Percentiles rank a stretch among this genome's conserved stretches.
Conservation (phyloP, 352 stramenopile species). For the Globisporangium nodosum region DNA sequence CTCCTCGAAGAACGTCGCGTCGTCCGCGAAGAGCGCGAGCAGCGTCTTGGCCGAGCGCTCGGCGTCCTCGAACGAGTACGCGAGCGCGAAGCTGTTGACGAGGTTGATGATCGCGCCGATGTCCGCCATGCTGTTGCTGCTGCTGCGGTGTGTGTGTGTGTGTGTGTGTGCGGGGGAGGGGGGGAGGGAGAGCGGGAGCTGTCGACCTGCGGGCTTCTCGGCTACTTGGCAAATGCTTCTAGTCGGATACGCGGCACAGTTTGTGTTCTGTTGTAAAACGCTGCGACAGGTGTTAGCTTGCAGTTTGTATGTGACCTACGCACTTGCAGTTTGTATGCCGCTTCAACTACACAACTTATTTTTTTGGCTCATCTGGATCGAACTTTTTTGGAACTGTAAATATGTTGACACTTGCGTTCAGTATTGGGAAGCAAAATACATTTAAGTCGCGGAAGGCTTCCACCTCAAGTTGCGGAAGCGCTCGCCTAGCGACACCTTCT, state of each 20-base stretch:
- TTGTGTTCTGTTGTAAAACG: too few relatives aligned
- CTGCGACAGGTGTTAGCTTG: background rate
- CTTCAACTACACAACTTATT: background rate
- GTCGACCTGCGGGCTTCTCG: background rate
- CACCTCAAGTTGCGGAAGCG: conserved; percentile 30
- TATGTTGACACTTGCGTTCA: background rate
- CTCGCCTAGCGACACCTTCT: conserved; percentile 25
- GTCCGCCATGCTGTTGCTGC: conserved; percentile 42
- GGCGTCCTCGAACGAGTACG: conserved; percentile 75
- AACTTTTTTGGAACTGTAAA: too few relatives aligned
- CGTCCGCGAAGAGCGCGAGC: conserved; percentile 61
- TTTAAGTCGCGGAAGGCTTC: conserved; percentile 1
- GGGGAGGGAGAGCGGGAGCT: background rate
- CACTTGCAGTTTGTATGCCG: background rate
- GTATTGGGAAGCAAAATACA: background rate
- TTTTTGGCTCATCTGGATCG: background rate
- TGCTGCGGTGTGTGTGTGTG: background rate
- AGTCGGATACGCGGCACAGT: background rate
- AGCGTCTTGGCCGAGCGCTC: conserved; percentile 64
- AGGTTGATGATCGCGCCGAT: conserved; percentile 77
- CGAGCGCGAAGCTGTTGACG: conserved; percentile 75
- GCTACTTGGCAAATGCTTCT: background rate
- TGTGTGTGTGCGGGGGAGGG: background rate
- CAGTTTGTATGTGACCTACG: too few relatives aligned
- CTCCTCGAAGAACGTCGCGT: conserved; percentile 73